Base-by-base conservation (phyloP, 768 basidiomycete genomes). In the Tylopilus plumbeoviolaceoides region DNA sequence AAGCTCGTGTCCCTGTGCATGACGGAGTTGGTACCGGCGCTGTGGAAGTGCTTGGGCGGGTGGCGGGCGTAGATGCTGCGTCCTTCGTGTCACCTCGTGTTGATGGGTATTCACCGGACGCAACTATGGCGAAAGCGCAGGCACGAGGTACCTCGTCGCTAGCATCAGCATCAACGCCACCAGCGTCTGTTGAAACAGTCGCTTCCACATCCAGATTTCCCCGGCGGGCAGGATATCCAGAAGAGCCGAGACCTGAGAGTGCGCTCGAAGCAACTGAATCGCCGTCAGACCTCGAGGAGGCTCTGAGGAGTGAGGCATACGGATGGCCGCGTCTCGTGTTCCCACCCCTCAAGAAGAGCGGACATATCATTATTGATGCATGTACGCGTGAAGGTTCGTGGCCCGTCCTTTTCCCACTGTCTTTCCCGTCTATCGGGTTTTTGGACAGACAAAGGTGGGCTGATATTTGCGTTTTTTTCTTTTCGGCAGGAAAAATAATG, bases 241-340 rank as follows among this genome's bases (percentile, higher is more conserved):
- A 48, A 43, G 23, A 52, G 17, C 21, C 44, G 28, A 39, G 40
- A 43, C 47, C 35, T 20, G 53, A 54, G 27, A 30, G 40, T 42
- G 44, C 44, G 25, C 46, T 39, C 20, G 58, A 56, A 41, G 47
- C 47, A 33, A 15, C 21, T 20, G 54, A 54, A 49, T 64, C 65
- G 36, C 57, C 64, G 50, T 56, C 53, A 28, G 74, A 80, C 28
- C 58, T 89, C 17, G 69, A 82, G 54, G 77, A 73, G 35, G 71
- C 75, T 28, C 69, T 98, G 55, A 75, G 87, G 59, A 72, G 73
- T 25, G 91, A 95, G 68, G 85, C 93, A 11, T 92, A 86, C 57
- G 71, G 75, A 41, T 97, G 95, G 95, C 91, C 95, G 35, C 82
- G 97, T 50, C 78, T 98, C 31, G 80, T 98, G 47, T 89, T 91